phyloP scores from a whole-genome alignment of 2,329 filamentous ascomycete genomes.

The Lizonia empirigonia region DNA sequence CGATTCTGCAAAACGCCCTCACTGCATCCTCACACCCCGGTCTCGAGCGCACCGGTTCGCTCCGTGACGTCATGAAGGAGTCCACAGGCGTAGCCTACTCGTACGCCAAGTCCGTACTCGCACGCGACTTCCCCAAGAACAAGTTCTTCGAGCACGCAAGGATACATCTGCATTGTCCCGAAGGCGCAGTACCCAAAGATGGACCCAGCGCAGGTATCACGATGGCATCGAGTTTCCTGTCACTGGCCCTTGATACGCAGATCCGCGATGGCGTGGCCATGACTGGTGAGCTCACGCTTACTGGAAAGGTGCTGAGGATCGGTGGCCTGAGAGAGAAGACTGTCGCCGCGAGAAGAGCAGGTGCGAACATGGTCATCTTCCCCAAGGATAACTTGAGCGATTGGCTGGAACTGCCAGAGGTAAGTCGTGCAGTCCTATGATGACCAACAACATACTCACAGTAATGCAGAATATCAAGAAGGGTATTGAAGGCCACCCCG shows the following conservation, averaged over 20 bases:
- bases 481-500: conserved; percentile 88
- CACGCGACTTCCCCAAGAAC: conserved; percentile 83
- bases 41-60: conserved; percentile 90
- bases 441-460: conserved; percentile 17
- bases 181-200: conserved; percentile 95
- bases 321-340: conserved; percentile 96
- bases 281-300: conserved; percentile 96
- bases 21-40: conserved; percentile 74
- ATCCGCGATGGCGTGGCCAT: conserved; percentile 90
- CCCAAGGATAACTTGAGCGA: conserved; percentile 94
- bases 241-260: conserved; percentile 77
- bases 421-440: conserved; percentile 56
- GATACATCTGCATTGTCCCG: conserved; percentile 94
- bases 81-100: conserved; percentile 94
- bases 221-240: conserved; percentile 93
- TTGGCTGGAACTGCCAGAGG: conserved; percentile 96
- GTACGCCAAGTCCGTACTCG: conserved; percentile 89
- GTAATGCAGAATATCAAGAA: conserved; percentile 88
- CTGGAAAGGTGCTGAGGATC: conserved; percentile 93
- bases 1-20: conserved; percentile 85
- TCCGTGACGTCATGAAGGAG: conserved; percentile 98
- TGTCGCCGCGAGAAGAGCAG: conserved; percentile 88
- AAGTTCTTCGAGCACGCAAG: conserved; percentile 95
- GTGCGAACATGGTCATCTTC: conserved; percentile 93
- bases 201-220: conserved; percentile 83